These are phyloP conservation scores for Volutella citrinella DNA, from an alignment of 2,329 filamentous ascomycete genomes.

Conservation along the genomic window DNA sequence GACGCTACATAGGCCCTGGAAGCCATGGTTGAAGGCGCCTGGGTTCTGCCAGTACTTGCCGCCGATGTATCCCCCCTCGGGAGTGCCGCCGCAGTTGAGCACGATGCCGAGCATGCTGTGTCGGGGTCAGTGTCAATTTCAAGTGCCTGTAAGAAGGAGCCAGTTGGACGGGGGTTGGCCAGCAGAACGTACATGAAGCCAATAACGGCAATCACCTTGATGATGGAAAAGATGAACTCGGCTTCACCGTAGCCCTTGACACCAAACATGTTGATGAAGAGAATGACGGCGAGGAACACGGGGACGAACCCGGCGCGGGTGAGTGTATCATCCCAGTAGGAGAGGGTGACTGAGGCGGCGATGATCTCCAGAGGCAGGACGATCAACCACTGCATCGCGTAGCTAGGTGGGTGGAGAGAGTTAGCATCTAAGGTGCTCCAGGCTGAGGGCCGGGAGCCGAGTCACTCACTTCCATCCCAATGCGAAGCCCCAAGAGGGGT, in stretches of 20 bases:
- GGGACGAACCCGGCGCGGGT: constrained; percentile 76
- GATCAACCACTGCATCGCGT: constrained; percentile 84
- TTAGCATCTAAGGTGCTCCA: constrained; percentile 3
- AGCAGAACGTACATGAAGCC: constrained; percentile 71
- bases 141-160: too few relatives aligned
- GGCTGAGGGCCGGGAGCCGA: background rate
- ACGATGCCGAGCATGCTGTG: constrained; percentile 77
- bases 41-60: constrained; percentile 73
- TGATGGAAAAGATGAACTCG: constrained; percentile 80
- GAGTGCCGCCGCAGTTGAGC: constrained; percentile 78
- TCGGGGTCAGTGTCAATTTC: background rate
- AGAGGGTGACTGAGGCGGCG: constrained; percentile 78
- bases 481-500: constrained; percentile 91
- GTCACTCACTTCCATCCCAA: constrained; percentile 87
- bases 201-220: constrained; percentile 84
- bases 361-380: constrained; percentile 84
- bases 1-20: constrained; percentile 77
- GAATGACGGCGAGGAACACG: constrained; percentile 73
- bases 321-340: constrained; percentile 69
- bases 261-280: constrained; percentile 82
- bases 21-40: constrained; percentile 81
- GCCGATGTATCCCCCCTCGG: constrained; percentile 73
- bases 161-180: too few relatives aligned
- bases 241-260: constrained; percentile 88
- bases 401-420: constrained; percentile 50